Conservation (phyloP, 2,329 filamentous ascomycete genomes). For the Pseudocercospora fuligena region DNA sequence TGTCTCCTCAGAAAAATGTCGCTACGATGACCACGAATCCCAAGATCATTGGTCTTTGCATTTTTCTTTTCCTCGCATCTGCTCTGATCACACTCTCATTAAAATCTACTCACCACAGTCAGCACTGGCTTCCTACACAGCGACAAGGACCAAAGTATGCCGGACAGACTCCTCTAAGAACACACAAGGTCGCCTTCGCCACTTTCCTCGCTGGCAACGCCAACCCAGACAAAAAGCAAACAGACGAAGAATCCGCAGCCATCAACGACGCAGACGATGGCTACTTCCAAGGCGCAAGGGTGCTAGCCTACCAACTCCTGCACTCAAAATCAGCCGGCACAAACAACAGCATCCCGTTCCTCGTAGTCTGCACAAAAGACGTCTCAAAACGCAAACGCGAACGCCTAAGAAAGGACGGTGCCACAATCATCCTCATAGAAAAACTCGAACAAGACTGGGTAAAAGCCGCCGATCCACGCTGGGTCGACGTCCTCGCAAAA, state of each 20-base stretch:
- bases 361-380: constrained; percentile 44
- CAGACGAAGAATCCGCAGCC: constrained; percentile 31
- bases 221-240: constrained; percentile 27
- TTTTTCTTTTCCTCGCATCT: constrained; percentile 42
- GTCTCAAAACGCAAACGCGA: constrained; percentile 42
- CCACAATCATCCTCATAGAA: constrained; percentile 42
- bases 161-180: constrained; percentile 25
- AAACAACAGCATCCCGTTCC: constrained; percentile 44
- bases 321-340: constrained; percentile 43
- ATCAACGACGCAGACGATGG: constrained; percentile 41
- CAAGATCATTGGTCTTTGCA: constrained; percentile 38
- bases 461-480: constrained; percentile 34
- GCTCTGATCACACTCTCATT: constrained; percentile 41
- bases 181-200: constrained; percentile 44
- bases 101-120: constrained; percentile 29
- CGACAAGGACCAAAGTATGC: constrained; percentile 16
- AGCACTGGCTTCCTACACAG: constrained; percentile 27
- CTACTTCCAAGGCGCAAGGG: constrained; percentile 43
- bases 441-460: constrained; percentile 42
- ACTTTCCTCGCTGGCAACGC: constrained; percentile 43
- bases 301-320: constrained; percentile 46
- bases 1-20: constrained; percentile 20
- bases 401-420: constrained; percentile 44
- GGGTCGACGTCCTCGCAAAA: constrained; percentile 45
- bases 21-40: constrained; percentile 33